Percentiles rank a stretch among this genome's conserved stretches.
These are phyloP conservation scores for Sugiyamaella floridensis DNA, from an alignment of 805 yeast genomes.

Conservation along the genomic window DNA sequence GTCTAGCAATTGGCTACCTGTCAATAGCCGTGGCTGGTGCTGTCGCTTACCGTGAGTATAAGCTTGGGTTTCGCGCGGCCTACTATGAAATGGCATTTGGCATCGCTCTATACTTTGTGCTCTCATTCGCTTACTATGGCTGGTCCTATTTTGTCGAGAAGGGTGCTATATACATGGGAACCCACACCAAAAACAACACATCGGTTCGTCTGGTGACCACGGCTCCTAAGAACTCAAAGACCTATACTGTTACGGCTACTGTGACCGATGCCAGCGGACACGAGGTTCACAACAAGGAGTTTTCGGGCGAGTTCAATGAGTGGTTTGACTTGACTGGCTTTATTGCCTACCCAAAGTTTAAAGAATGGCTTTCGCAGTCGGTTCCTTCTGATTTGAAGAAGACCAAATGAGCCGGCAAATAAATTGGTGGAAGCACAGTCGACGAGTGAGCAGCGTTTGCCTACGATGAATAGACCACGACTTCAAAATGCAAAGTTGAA, in stretches of 20 bases:
- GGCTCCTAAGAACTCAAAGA: slow-evolving; percentile 11
- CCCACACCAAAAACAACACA: slow-evolving; percentile 6
- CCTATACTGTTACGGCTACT: slow-evolving; percentile 17
- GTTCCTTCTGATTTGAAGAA: not conserved
- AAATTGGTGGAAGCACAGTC: not conserved
- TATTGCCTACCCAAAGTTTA: slow-evolving; percentile 19
- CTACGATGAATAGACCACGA: too few species aligned
- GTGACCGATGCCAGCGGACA: slow-evolving; percentile 12
- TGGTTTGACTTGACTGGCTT: slow-evolving; percentile 23
- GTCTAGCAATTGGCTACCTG: slow-evolving; percentile 26
- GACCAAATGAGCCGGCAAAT: not conserved
- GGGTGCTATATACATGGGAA: slow-evolving; percentile 26
- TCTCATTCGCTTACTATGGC: slow-evolving; percentile 19
- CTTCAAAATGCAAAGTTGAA: too few species aligned
- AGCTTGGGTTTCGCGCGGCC: slow-evolving; percentile 27
- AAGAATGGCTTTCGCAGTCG: slow-evolving; percentile 1
- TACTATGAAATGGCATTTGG: slow-evolving; percentile 24
- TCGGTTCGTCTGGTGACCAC: not conserved
- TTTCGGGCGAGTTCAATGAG: slow-evolving; percentile 13
- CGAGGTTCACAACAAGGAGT: not conserved
- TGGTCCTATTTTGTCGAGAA: slow-evolving; percentile 26
- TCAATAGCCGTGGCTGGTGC: slow-evolving; percentile 27
- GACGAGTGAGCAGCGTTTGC: too few species aligned
- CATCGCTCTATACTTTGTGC: slow-evolving; percentile 24
- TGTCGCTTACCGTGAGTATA: slow-evolving; percentile 25